Base-by-base conservation (phyloP, 2,329 filamentous ascomycete species). In the Aureobasidium lini region DNA sequence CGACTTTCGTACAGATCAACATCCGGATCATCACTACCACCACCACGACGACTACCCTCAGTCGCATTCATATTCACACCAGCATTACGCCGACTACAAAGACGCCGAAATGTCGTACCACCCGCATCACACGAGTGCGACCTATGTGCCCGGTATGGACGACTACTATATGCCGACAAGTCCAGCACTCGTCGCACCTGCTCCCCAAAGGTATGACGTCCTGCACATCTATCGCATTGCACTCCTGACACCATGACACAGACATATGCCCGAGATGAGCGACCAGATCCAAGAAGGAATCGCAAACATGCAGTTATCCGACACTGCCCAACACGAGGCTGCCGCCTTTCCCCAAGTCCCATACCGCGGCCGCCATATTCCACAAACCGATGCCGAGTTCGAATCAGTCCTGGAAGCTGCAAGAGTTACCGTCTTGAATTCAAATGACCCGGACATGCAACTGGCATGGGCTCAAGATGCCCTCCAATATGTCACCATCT, bases 241-340 rank as follows among this genome's bases (percentile, higher is more conserved):
- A 32, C 37, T 29, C 16, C 39, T 48, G 13, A 59, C 16, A 42
- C 13, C n/a, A 43, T 32, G 15, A 39, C 42, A 49, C 48, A 95
- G 90, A 78, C 85, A 95, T 70, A 96, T 93, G 85, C 89, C 90
- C 72, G 91, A 96, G 80, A 91, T 96, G 65, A 90, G 93, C 66
- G 89, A 93, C 75, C 93, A 96, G 76, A 96, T 99, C 84, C 91
- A 96, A 77, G 87, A 95, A 70, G 93, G 89, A 75, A 83, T 99
- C 65, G 89, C 93, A 69, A 87, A 92, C 73, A 84, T 99, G 77
- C 92, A 96, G 75, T 75, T 72, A 56, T 63, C 66, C 60, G 52
- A 60, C 65, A 64, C 66, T 63, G 64, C 64, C 67, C 66, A 62
- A 65, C 40, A 53, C 39, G 57, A 59, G 15, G 57, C 37, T 23